These are phyloP conservation scores for Vanrija pseudolonga DNA, from an alignment of 1,284 basidiomycete genomes.

Conservation along the genomic window DNA sequence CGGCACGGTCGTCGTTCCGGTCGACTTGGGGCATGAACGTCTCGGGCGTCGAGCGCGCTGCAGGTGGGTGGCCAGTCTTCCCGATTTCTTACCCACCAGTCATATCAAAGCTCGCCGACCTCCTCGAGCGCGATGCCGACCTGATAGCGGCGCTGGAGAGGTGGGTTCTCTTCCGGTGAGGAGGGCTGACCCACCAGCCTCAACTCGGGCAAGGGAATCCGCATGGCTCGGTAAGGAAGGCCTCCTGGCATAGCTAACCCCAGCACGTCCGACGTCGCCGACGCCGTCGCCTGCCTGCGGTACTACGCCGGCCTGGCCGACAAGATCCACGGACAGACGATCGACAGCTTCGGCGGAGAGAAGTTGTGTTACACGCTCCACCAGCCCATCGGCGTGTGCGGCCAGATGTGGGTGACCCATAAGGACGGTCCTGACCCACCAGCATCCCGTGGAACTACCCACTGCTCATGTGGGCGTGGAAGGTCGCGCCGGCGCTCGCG, in stretches of 20 bases:
- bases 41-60: constrained; percentile 73
- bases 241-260: constrained; percentile 1
- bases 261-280: constrained; percentile 63
- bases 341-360: constrained; percentile 48
- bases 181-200: constrained; percentile 29
- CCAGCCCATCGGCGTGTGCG: constrained; percentile 91
- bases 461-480: constrained; percentile 89
- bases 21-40: constrained; percentile 87
- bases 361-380: constrained; percentile 83
- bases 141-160: constrained; percentile 69
- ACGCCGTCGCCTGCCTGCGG: constrained; percentile 71
- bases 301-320: constrained; percentile 69
- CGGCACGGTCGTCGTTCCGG: constrained; percentile 75
- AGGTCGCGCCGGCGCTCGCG: constrained; percentile 83
- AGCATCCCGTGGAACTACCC: constrained; percentile 92
- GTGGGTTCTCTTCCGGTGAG: no score
- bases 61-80: constrained; percentile 26
- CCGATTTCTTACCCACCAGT: constrained; percentile 37
- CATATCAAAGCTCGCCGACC: constrained; percentile 80
- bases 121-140: constrained; percentile 77
- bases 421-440: constrained; percentile 1
- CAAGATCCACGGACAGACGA: constrained; percentile 58
- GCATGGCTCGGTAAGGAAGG: constrained; percentile 56
- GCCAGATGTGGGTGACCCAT: constrained; percentile 64
- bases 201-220: constrained; percentile 78